Evolutionary conservation across 352 stramenopile genomes (phyloP), one percentile per base, ranked within the genome.

Genomic region (Globisporangium perplexum): DNA sequence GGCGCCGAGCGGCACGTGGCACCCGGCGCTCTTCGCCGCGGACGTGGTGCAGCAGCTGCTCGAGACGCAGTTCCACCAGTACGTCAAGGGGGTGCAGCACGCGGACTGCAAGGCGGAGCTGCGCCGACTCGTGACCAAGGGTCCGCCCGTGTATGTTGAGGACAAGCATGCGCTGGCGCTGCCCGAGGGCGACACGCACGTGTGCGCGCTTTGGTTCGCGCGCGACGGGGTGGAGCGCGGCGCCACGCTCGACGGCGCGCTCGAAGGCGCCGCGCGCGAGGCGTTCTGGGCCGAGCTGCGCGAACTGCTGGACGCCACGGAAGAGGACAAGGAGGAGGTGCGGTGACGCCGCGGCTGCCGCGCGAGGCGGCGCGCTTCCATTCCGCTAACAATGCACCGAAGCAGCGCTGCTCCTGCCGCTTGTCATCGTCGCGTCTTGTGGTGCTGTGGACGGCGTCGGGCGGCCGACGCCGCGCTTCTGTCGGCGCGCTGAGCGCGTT

Each of bases 61-160:
- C 6, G 64, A 77, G 22, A 80, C 84, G 51, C 92, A 98, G 73
- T 98, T 98, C 73, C 68, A 89, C 59, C 79, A 84, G 46, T 98
- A 88, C 74, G 88, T 98, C 63, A 89, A 95, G 58, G 84, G 88
- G 35, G 90, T 98, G 35, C 90, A 97, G 67, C 83, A 93, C 45
- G 83, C 91, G 14, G 90, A 98, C 65, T 98, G 94, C 79, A 96
- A 98, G 67, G 94, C 94, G 24, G 91, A 97, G 65, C 66, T 98
- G 55, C 77, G 88, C 38, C 86, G 94, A n/a, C 68, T 98, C 14
- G 72, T 98, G 42, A 71, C 72, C 22, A 86, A 83, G 38, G 94
- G 94, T 1, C 94, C 94, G 31, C 94, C 94, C 6, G 68, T 98
- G n/a, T 98, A 86, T 66, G 63, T 98, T 11, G 77, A 88, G 43